Percentiles rank a stretch among this genome's conserved stretches.
These are phyloP conservation scores for Pestalotiopsis sp. DNA, from an alignment of 2,329 filamentous ascomycete genomes.

Conservation along the genomic window DNA sequence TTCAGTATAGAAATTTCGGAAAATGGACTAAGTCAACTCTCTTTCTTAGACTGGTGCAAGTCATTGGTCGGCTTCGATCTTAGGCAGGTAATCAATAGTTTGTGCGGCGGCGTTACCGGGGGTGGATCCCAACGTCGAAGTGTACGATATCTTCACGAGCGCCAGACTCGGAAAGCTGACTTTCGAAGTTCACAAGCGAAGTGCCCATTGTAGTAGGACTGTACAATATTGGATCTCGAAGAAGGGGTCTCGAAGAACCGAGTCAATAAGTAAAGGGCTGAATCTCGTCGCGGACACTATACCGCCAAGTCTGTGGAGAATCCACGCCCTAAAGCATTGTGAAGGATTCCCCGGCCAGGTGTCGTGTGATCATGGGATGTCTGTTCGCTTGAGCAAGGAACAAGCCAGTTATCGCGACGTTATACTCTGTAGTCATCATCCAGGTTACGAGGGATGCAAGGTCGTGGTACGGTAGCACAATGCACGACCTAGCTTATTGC, in stretches of 20 bases:
- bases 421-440: neutral
- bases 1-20: neutral
- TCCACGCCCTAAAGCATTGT: neutral
- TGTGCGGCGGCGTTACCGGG: neutral
- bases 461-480: neutral
- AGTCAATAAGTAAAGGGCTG: neutral
- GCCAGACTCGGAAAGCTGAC: neutral
- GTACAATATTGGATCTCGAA: neutral
- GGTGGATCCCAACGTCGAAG: neutral
- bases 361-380: neutral
- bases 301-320: neutral
- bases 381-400: neutral
- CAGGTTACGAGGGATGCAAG: neutral
- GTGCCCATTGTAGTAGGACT: neutral
- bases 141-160: neutral
- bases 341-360: neutral
- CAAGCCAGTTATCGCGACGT: neutral
- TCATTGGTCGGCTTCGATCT: neutral
- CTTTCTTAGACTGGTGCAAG: neutral
- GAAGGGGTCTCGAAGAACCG: neutral
- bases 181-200: neutral
- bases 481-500: neutral
- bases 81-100: neutral
- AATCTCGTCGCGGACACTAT: neutral
- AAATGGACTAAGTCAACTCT: neutral